phyloP scores from a whole-genome alignment of 2,329 filamentous ascomycete genomes.

The Neonectria coccinea region DNA sequence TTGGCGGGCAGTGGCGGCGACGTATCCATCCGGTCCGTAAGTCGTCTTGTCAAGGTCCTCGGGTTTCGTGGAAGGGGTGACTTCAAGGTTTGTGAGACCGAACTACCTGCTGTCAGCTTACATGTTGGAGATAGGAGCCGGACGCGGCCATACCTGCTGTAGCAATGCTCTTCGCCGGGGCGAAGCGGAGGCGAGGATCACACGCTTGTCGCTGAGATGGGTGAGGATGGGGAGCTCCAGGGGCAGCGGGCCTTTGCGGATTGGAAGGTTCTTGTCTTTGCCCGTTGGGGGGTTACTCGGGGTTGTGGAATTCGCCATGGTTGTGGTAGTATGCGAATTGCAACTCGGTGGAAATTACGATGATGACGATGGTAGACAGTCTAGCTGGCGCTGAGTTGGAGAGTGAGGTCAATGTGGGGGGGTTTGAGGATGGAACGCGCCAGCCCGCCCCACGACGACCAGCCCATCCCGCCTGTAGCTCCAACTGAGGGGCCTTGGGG shows the following conservation, averaged over 20 bases:
- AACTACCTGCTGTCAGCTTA: slow-evolving; percentile 62
- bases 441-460: slow-evolving; percentile 35
- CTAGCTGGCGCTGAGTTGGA: slow-evolving; percentile 25
- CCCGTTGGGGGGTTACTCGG: slow-evolving; percentile 59
- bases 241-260: slow-evolving; percentile 68
- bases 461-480: slow-evolving; percentile 29
- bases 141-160: slow-evolving; percentile 64
- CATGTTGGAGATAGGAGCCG: too few relatives aligned
- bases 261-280: slow-evolving; percentile 56
- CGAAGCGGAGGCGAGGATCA: slow-evolving; percentile 91
- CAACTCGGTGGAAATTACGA: slow-evolving; percentile 2
- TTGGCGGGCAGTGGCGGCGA: slow-evolving; percentile 83
- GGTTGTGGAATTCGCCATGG: slow-evolving; percentile 47
- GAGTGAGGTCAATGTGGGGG: slow-evolving; percentile 46
- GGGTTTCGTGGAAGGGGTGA: slow-evolving; percentile 83
- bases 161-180: slow-evolving; percentile 87
- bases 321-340: slow-evolving; percentile 18
- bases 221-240: slow-evolving; percentile 84
- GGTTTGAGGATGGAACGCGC: slow-evolving; percentile 34
- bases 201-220: slow-evolving; percentile 79
- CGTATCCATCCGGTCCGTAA: slow-evolving; percentile 89
- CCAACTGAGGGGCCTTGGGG: slow-evolving; percentile 16
- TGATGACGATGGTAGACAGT: slow-evolving; percentile 22
- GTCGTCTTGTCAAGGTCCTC: slow-evolving; percentile 84
- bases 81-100: slow-evolving; percentile 83